Percentiles rank a stretch among this genome's conserved stretches.
Conservation (phyloP, 129 eudicot genomes). For the Smallanthus sonchifolius region DNA sequence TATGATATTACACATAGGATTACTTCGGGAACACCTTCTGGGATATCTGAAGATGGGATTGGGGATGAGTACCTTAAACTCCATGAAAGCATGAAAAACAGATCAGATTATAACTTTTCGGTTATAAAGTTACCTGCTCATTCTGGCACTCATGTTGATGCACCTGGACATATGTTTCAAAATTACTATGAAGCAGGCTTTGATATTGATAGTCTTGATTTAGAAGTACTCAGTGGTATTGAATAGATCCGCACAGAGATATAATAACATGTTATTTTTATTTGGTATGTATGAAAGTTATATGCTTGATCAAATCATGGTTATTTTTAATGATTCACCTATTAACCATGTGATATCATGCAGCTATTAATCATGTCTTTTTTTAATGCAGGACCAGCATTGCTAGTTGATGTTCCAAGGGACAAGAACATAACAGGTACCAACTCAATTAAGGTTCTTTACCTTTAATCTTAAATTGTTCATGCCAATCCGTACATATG, state of each 20-base stretch:
- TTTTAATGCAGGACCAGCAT: conserved; percentile 43
- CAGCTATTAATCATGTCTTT: background rate
- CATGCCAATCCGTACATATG: background rate
- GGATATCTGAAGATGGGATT: conserved; percentile 42
- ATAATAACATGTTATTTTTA: background rate
- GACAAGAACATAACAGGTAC: conserved; percentile 59
- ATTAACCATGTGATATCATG: too few species aligned
- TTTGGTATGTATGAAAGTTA: background rate
- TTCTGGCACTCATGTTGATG: conserved; percentile 89
- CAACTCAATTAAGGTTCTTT: background rate
- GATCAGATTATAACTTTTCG: conserved; percentile 64
- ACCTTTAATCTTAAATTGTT: background rate
- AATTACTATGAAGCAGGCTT: conserved; percentile 68
- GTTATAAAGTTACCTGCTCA: conserved; percentile 63
- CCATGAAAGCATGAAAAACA: conserved; percentile 58
- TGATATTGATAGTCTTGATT: conserved; percentile 76
- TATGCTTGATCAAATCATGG: background rate
- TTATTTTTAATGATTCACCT: background rate
- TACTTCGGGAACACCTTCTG: conserved; percentile 39
- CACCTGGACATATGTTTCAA: conserved; percentile 75
- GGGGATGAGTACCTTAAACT: conserved; percentile 46
- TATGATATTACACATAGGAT: conserved; percentile 61
- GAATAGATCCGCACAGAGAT: background rate
- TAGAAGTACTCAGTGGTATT: conserved; percentile 62
- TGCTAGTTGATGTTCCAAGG: conserved; percentile 60